phyloP scores from a whole-genome alignment of 371 early-diverging fungal genomes.

The Neoconidiobolus thromboides region DNA sequence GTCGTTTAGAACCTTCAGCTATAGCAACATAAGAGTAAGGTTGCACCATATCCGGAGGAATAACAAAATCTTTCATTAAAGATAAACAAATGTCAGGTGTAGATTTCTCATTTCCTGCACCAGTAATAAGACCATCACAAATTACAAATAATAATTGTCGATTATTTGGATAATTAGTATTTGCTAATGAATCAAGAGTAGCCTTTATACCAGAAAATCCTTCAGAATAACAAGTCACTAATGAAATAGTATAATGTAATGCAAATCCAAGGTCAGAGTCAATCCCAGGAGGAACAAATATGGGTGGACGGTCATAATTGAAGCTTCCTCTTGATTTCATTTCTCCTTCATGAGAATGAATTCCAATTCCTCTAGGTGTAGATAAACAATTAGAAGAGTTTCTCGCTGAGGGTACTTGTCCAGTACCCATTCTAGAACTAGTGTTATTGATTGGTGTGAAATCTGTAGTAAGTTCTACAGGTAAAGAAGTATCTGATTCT shows the following conservation, averaged over 20 bases:
- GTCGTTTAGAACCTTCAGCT: constrained; percentile 74
- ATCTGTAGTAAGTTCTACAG: not conserved
- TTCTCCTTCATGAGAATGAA: not conserved
- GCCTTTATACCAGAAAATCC: constrained; percentile 70
- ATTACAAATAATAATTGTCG: constrained; percentile 82
- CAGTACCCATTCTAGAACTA: not conserved
- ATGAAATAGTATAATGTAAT: constrained; percentile 43
- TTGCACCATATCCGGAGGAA: constrained; percentile 36
- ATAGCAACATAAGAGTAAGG: constrained; percentile 80
- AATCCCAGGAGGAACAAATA: not conserved
- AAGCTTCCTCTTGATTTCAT: not conserved
- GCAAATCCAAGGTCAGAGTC: constrained; percentile 21
- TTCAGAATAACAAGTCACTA: constrained; percentile 86
- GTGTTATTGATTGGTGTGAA: too few species aligned
- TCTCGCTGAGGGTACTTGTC: not conserved
- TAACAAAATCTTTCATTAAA: constrained; percentile 59
- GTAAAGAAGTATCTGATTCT: not conserved
- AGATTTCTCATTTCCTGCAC: constrained; percentile 48
- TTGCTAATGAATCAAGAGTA: constrained; percentile 88
- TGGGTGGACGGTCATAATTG: not conserved
- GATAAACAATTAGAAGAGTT: not conserved
- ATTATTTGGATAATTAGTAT: constrained; percentile 76
- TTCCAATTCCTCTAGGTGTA: not conserved
- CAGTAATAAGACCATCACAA: constrained; percentile 70
- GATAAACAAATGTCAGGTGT: constrained; percentile 63